These are phyloP conservation scores for Penicillium ucsense DNA, from an alignment of 495 filamentous ascomycete genomes.

Conservation along the genomic window DNA sequence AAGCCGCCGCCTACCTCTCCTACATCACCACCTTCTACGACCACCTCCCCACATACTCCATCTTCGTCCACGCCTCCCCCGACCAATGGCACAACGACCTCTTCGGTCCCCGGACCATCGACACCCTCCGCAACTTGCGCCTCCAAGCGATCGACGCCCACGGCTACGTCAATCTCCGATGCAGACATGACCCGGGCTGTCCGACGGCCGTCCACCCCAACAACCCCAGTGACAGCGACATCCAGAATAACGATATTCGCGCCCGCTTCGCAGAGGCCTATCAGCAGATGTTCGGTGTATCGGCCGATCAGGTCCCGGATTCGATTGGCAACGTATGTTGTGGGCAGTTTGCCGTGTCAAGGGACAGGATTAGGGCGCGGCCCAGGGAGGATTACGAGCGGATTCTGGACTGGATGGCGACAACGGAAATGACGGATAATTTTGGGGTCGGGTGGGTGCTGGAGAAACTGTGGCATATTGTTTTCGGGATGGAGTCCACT, in stretches of 20 bases:
- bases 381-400: conserved; percentile 32
- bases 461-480: conserved; percentile 35
- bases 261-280: conserved; percentile 27
- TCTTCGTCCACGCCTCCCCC: conserved; percentile 32
- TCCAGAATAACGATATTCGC: conserved; percentile 27
- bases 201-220: conserved; percentile 23
- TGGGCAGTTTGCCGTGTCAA: conserved; percentile 39
- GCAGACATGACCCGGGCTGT: conserved; percentile 28
- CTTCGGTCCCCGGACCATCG: conserved; percentile 23
- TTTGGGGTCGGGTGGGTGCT: conserved; percentile 35
- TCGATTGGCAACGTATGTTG: conserved; percentile 39
- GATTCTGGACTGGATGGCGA: conserved; percentile 32
- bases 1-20: conserved; percentile 32
- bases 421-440: conserved; percentile 23
- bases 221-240: conserved; percentile 21
- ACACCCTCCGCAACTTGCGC: conserved; percentile 22
- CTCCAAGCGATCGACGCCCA: conserved; percentile 27
- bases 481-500: conserved; percentile 30
- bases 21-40: conserved; percentile 32
- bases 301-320: conserved; percentile 20
- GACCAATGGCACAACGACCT: conserved; percentile 40
- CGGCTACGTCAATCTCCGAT: conserved; percentile 36
- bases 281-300: conserved; percentile 21
- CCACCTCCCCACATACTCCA: conserved; percentile 23
- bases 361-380: conserved; percentile 30